A percentile compares a stretch with the other conserved stretches of the same genome.
These are phyloP conservation scores for Coemansia sp. DNA, from an alignment of 192 early-diverging fungal species.

Conservation along the genomic window DNA sequence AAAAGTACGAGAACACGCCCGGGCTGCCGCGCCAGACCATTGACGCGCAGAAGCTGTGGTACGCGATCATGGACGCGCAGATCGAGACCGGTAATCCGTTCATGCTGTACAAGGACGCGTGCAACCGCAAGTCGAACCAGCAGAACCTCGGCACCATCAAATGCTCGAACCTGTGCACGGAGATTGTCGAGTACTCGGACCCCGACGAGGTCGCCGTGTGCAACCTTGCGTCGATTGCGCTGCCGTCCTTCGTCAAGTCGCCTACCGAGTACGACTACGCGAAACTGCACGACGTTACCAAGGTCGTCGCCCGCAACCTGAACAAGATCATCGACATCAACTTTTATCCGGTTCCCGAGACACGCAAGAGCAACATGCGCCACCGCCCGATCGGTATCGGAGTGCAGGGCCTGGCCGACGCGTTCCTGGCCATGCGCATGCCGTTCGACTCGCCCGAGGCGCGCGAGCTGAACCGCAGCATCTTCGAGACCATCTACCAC, in stretches of 20 bases:
- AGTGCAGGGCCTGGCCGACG: constrained; percentile 96
- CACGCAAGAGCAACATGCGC: constrained; percentile 84
- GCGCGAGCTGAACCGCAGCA: constrained; percentile 74
- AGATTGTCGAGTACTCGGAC: constrained; percentile 94
- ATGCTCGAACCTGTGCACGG: constrained; percentile 97
- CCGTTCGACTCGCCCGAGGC: constrained; percentile 91
- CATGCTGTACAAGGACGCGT: constrained; percentile 99
- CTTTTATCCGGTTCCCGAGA: constrained; percentile 92
- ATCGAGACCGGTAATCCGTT: constrained; percentile 97
- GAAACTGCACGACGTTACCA: constrained; percentile 79
- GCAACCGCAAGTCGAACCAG: constrained; percentile 99
- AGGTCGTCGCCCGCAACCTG: constrained; percentile 87
- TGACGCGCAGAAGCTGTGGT: constrained; percentile 98
- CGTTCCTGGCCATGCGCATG: constrained; percentile 92
- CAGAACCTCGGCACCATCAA: constrained; percentile 99
- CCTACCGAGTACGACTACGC: constrained; percentile 75
- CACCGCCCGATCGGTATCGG: constrained; percentile 98
- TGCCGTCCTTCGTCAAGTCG: constrained; percentile 83
- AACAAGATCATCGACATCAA: constrained; percentile 98
- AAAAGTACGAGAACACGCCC: constrained; percentile 73
- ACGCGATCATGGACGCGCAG: constrained; percentile 92
- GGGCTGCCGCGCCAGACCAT: constrained; percentile 86
- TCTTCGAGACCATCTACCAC: constrained; percentile 98
- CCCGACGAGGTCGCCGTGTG: constrained; percentile 98
- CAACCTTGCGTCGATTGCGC: constrained; percentile 92